Evolutionary conservation across 306 rosid species (phyloP).

Genomic region (Bauhinia variegata): DNA sequence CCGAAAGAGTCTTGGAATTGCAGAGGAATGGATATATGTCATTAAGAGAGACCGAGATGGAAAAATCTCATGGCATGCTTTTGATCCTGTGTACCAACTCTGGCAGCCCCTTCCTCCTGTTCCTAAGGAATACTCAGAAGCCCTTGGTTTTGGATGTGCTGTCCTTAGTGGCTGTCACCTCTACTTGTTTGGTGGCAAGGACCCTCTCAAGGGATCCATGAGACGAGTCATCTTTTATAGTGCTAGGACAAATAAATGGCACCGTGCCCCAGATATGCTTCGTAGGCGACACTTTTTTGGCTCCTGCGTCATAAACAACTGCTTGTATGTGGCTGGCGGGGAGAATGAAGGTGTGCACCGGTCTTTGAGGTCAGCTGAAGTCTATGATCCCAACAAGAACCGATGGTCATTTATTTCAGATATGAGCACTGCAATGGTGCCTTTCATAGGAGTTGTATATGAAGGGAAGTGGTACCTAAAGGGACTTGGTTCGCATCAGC

Average conservation of each 20-base stretch:
- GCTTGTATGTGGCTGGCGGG: constrained; percentile 88
- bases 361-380: constrained; percentile 81
- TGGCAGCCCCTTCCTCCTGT: constrained; percentile 95
- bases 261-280: constrained; percentile 93
- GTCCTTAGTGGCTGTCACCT: constrained; percentile 87
- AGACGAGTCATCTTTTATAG: constrained; percentile 78
- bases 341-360: constrained; percentile 78
- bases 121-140: constrained; percentile 87
- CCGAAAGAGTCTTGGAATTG: constrained; percentile 67
- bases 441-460: constrained; percentile 81
- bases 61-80: constrained; percentile 90
- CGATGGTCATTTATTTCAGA: constrained; percentile 82
- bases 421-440: constrained; percentile 91
- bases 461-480: constrained; percentile 85
- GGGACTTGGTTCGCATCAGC: constrained; percentile 82
- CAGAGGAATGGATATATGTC: constrained; percentile 87
- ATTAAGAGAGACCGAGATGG: constrained; percentile 86
- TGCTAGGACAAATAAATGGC: constrained; percentile 91
- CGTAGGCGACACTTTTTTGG: constrained; percentile 85
- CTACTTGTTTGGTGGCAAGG: constrained; percentile 86
- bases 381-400: constrained; percentile 82
- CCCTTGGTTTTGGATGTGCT: constrained; percentile 93
- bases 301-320: constrained; percentile 81
- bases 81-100: constrained; percentile 77
- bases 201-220: constrained; percentile 83